Base-by-base conservation (phyloP, 2,329 filamentous ascomycete species). In the Bipolaris zeicola region DNA sequence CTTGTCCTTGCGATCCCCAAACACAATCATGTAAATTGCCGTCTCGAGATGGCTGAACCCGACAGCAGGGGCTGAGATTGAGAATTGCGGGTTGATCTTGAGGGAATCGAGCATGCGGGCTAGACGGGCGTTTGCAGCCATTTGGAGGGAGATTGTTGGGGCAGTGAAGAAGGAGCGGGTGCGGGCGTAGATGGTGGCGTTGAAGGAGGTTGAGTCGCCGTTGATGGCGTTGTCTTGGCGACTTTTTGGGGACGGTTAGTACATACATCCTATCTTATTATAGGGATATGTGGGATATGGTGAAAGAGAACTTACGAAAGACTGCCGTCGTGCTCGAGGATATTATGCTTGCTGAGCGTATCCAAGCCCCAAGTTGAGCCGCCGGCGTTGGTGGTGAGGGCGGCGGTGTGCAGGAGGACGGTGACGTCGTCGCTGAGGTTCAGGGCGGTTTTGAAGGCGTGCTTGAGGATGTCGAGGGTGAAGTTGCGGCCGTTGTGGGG, bases 301-400 rank as follows among this genome's bases (percentile, higher is more conserved):
- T 16, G 1, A 14, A 3, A 6, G 8, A 2, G 16, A 20, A 18
- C 44, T 20, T 43, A 54, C 51, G 37, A 51, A 18, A 56, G 18
- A 62, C 80, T 81, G 6, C 75, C 79, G 51, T 82, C 80, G 47
- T 82, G 80, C 55, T 82, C 80, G 13, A 82, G 62, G 10, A 82
- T 62, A 52, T 80, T 78, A 65, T 82, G 80, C 1, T 66, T 70
- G 48, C 75, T 76, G 7, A 82, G 71, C 5, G 80, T 67, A 36
- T 81, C 71, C 1, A 63, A 36, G 0, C 51, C 55, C 26, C 48
- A 64, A 5, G 48, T 58, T 5, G 50, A 55, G 1, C 34, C 43
- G 16, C 41, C 48, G 1, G 57, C 50, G 46, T 61, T 64, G 13
- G 56, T 58, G 3, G 33, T 52, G 1, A 58, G 34, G 5, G 58